phyloP scores from a whole-genome alignment of 768 basidiomycete genomes.

The Pholiota conissans region DNA sequence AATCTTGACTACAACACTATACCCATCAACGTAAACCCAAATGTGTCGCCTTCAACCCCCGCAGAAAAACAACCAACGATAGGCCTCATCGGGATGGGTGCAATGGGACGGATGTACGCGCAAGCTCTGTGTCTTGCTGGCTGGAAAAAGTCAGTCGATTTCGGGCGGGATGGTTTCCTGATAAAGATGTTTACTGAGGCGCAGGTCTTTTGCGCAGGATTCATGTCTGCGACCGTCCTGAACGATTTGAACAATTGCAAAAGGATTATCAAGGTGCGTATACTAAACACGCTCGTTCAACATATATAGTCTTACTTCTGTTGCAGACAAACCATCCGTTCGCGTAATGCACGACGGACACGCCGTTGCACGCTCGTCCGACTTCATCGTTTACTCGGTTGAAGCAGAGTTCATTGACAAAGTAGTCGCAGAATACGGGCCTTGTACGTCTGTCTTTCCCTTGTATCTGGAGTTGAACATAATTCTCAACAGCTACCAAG shows the following conservation, averaged over 20 bases:
- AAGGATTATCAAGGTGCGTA: slow-evolving; percentile 58
- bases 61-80: slow-evolving; percentile 65
- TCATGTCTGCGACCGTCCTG: slow-evolving; percentile 84
- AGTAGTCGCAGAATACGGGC: slow-evolving; percentile 88
- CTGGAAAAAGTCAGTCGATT: slow-evolving; percentile 67
- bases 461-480: no score
- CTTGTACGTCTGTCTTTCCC: no score
- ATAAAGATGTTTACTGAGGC: slow-evolving; percentile 1
- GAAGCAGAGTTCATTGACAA: slow-evolving; percentile 85
- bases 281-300: background rate
- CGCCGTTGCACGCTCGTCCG: slow-evolving; percentile 82
- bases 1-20: slow-evolving; percentile 15
- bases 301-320: background rate
- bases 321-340: slow-evolving; percentile 58
- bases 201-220: slow-evolving; percentile 51
- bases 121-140: slow-evolving; percentile 73
- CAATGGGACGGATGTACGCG: slow-evolving; percentile 97
- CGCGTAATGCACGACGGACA: slow-evolving; percentile 79
- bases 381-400: slow-evolving; percentile 94
- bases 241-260: slow-evolving; percentile 65
- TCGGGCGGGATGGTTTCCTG: background rate
- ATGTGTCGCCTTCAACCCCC: slow-evolving; percentile 33
- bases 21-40: slow-evolving; percentile 28
- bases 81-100: slow-evolving; percentile 95
- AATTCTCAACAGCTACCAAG: slow-evolving; percentile 98